phyloP scores from a whole-genome alignment of 2,329 filamentous ascomycete species.

The Spiromastix sp. region DNA sequence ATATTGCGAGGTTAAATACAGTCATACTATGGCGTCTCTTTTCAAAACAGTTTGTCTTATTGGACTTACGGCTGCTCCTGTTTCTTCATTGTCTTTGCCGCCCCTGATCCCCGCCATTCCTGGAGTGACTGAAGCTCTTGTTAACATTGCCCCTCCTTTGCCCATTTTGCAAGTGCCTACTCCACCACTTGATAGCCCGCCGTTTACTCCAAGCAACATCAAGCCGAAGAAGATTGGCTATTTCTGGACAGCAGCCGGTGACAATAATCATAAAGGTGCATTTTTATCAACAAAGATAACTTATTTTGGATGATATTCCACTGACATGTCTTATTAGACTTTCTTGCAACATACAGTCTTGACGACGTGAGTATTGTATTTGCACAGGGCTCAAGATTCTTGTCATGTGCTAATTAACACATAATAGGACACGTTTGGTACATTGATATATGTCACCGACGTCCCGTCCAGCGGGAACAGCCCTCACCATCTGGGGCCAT shows the following conservation, averaged over 20 bases:
- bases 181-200: slow-evolving; percentile 45
- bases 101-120: slow-evolving; percentile 50
- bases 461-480: slow-evolving; percentile 50
- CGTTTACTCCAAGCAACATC: slow-evolving; percentile 44
- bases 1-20: too few relatives aligned
- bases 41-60: background rate
- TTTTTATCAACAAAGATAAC: background rate
- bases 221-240: slow-evolving; percentile 57
- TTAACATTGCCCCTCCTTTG: slow-evolving; percentile 40
- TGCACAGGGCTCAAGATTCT: too few relatives aligned
- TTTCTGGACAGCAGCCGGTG: slow-evolving; percentile 53
- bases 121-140: slow-evolving; percentile 49
- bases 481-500: slow-evolving; percentile 48
- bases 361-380: slow-evolving; percentile 46
- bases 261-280: slow-evolving; percentile 45
- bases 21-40: background rate
- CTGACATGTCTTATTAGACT: slow-evolving; percentile 28
- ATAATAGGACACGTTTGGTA: slow-evolving; percentile 47
- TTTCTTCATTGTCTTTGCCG: slow-evolving; percentile 31
- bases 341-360: slow-evolving; percentile 48
- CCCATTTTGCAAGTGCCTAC: slow-evolving; percentile 51
- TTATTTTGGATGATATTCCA: too few relatives aligned
- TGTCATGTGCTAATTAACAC: slow-evolving; percentile 6
- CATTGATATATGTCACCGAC: slow-evolving; percentile 47
- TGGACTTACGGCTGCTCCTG: background rate